Conservation (phyloP, 441 rosid species). For the Euphorbia corollata region DNA sequence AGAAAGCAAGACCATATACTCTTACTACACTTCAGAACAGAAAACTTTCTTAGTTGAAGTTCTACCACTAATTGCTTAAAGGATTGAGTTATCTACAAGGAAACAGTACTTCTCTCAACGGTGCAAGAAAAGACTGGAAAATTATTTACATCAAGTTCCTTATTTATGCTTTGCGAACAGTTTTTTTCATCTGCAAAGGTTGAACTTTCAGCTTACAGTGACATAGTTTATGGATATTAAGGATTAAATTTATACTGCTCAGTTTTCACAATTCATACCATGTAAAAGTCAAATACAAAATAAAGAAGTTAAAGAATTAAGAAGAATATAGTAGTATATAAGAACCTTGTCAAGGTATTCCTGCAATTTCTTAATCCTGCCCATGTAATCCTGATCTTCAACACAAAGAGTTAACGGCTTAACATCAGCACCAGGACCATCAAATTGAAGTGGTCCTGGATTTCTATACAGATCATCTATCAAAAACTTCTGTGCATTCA, state of each 20-base stretch:
- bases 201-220: too few relatives aligned
- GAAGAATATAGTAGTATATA: background rate
- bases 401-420: slow-evolving; percentile 75
- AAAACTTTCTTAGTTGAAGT: too few relatives aligned
- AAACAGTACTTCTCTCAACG: too few relatives aligned
- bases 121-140: background rate
- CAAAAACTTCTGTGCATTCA: slow-evolving; percentile 65
- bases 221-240: too few relatives aligned
- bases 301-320: background rate
- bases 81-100: too few relatives aligned
- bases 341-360: slow-evolving; percentile 83
- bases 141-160: too few relatives aligned
- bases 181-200: too few relatives aligned
- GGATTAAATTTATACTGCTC: too few relatives aligned
- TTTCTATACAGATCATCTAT: slow-evolving; percentile 91
- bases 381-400: slow-evolving; percentile 99
- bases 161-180: too few relatives aligned
- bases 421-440: slow-evolving; percentile 95
- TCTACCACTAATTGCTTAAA: too few relatives aligned
- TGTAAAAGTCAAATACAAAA: slow-evolving; percentile 2
- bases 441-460: slow-evolving; percentile 94
- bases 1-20: too few relatives aligned
- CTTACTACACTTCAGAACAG: too few relatives aligned
- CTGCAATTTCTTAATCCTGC: slow-evolving; percentile 84
- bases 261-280: background rate